These are phyloP conservation scores for Macrophomina tecta DNA, from an alignment of 2,329 filamentous ascomycete species.

Conservation along the genomic window DNA sequence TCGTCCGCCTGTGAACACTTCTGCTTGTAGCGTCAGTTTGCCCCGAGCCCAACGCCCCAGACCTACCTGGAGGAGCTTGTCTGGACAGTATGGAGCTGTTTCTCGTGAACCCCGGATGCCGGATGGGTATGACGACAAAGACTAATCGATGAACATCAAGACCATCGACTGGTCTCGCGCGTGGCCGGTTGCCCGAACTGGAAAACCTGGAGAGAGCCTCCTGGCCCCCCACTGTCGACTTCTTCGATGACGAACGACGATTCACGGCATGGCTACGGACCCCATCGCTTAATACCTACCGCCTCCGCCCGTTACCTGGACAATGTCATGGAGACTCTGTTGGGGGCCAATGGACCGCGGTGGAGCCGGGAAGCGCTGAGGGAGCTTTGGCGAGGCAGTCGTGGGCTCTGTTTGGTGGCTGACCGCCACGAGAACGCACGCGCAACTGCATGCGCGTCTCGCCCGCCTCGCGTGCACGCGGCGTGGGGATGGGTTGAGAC, in stretches of 20 bases:
- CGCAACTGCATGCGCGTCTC: neutral
- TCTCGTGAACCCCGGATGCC: neutral
- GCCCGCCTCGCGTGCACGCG: constrained; percentile 14
- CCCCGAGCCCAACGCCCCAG: constrained; percentile 3
- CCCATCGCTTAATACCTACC: neutral
- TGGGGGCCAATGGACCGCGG: constrained; percentile 13
- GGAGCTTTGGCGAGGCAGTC: neutral
- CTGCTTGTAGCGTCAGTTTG: constrained; percentile 3
- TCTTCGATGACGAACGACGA: neutral
- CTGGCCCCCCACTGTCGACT: neutral
- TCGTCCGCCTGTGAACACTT: constrained; percentile 17
- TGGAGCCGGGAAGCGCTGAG: constrained; percentile 21
- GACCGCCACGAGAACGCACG: constrained; percentile 11
- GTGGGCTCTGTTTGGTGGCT: neutral
- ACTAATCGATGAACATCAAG: neutral
- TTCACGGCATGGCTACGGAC: constrained; percentile 6
- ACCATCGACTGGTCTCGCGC: neutral
- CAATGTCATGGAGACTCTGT: constrained; percentile 2
- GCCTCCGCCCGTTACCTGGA: constrained; percentile 8
- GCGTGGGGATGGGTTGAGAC: constrained; percentile 19
- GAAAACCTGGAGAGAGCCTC: neutral
- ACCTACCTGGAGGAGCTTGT: constrained; percentile 13
- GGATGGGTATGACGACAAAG: constrained; percentile 6
- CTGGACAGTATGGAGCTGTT: neutral
- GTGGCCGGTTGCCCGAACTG: constrained; percentile 9